Conservation (phyloP, 805 yeast species). For the Wickerhamiella parazyma region DNA sequence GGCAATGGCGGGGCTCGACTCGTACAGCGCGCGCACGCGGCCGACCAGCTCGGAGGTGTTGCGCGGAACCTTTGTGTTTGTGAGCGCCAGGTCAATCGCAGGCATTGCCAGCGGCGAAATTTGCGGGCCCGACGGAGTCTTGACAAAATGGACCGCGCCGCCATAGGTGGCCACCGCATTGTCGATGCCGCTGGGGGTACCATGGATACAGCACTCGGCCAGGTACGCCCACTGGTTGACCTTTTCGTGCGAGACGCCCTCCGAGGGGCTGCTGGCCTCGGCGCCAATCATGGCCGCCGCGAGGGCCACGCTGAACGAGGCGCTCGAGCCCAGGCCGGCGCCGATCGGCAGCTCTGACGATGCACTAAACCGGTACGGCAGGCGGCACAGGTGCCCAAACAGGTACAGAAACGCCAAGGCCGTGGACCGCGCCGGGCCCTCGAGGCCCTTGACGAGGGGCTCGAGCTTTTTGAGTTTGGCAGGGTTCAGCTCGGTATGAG, state of each 20-base stretch:
- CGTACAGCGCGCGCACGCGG: constrained; percentile 46
- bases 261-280: not conserved
- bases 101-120: constrained; percentile 60
- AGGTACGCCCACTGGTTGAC: constrained; percentile 79
- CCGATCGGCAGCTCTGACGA: constrained; percentile 87
- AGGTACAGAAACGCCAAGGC: constrained; percentile 76
- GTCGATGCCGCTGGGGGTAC: constrained; percentile 93
- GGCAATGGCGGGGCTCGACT: constrained; percentile 41
- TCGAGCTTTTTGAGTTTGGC: constrained; percentile 11
- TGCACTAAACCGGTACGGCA: constrained; percentile 36
- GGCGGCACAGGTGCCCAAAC: constrained; percentile 45
- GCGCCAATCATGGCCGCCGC: constrained; percentile 48
- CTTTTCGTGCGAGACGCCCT: constrained; percentile 23
- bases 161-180: constrained; percentile 94
- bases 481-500: constrained; percentile 7
- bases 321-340: constrained; percentile 93
- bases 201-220: constrained; percentile 93
- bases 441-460: constrained; percentile 16
- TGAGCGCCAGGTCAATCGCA: constrained; percentile 54
- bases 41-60: constrained; percentile 75
- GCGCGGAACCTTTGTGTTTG: constrained; percentile 79
- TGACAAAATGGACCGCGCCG: constrained; percentile 84
- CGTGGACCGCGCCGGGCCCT: constrained; percentile 50
- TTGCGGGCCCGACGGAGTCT: constrained; percentile 37
- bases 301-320: constrained; percentile 74